Base-by-base conservation (phyloP, 1,284 basidiomycete genomes). In the Pulchroboletus neoregius region DNA sequence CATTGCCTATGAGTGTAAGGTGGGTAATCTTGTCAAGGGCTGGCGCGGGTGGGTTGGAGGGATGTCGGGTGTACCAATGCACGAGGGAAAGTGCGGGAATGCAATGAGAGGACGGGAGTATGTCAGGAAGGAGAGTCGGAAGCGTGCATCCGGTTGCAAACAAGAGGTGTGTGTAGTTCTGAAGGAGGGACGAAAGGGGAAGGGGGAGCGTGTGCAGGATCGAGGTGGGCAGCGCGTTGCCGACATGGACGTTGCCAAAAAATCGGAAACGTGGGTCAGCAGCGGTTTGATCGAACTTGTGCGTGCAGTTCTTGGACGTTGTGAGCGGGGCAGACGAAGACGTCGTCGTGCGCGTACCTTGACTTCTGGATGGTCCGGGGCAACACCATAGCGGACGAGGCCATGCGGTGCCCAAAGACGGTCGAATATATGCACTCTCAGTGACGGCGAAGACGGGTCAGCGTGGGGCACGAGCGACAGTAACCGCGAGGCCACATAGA, bases 281-380 rank as follows among this genome's bases (percentile, higher is more conserved):
- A 0, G 89, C 84, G 34, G 80, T 76, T 16, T 77, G 74, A 60
- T 94, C 91, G 57, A 99, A 99, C 68, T 96, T 98, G 71, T 96
- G 82, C 36, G 90, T 92, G 68, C 94, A 97, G 66, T 99, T 99
- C 94, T 97, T 31, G 31, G 33, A 15, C 30, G 15, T 4, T 7
- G 44, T 65, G 38, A 58, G 53, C 24, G 33, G 16, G 30, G 22
- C 28, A 13, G 48, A 43, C 34, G 38, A 34, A 4, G 47, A 28
- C n/a, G 40, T 38, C 13, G 48, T 16, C 18, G 34, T 28, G 34
- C 30, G 68, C 78, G 44, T 60, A 87, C 93, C 79, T 97, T 99
- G 62, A 99, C 95, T 72, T 99, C 95, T 1, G 95, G 94, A 68
- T 99, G 96, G 70, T 99, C 96, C 32, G 96, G 95, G 8, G 96